Percentiles rank a stretch among this genome's conserved stretches.
Conservation (phyloP, 805 yeast genomes). For the Cephaloascus albidus region DNA sequence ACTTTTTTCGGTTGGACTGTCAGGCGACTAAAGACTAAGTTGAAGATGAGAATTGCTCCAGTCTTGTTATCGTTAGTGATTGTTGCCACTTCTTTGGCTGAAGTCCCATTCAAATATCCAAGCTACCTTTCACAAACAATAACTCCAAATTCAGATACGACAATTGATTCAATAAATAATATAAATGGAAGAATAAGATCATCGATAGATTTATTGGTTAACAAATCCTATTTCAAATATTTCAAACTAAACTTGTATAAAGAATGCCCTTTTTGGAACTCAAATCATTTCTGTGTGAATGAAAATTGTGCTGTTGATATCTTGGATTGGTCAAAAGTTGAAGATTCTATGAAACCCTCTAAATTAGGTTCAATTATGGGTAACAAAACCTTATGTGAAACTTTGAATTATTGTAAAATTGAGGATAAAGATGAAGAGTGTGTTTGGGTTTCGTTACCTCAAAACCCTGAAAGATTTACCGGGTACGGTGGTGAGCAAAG, state of each 20-base stretch:
- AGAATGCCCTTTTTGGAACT: conserved; percentile 80
- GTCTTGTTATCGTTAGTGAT: no score
- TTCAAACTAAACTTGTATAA: conserved; percentile 78
- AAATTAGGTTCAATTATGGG: conserved; percentile 36
- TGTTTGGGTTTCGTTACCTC: conserved; percentile 76
- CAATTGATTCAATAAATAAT: conserved; percentile 28
- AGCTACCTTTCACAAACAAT: not conserved
- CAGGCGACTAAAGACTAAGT: no score
- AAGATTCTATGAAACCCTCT: conserved; percentile 68
- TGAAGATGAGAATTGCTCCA: no score
- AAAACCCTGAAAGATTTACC: conserved; percentile 93
- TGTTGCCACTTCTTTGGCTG: no score
- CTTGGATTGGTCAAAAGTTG: conserved; percentile 60
- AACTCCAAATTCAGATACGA: not conserved
- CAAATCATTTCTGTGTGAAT: conserved; percentile 74
- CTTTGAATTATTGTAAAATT: conserved; percentile 49
- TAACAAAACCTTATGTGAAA: not conserved
- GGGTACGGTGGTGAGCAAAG: conserved; percentile 95
- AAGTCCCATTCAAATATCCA: conserved; percentile 31
- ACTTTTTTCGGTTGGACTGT: no score
- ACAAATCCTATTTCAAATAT: conserved; percentile 77
- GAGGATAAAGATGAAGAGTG: conserved; percentile 51
- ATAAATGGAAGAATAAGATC: conserved; percentile 30
- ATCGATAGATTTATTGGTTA: conserved; percentile 45
- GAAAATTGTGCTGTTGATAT: conserved; percentile 87